These are phyloP conservation scores for Boletus speciosus DNA, from an alignment of 768 basidiomycete species.

Conservation along the genomic window DNA sequence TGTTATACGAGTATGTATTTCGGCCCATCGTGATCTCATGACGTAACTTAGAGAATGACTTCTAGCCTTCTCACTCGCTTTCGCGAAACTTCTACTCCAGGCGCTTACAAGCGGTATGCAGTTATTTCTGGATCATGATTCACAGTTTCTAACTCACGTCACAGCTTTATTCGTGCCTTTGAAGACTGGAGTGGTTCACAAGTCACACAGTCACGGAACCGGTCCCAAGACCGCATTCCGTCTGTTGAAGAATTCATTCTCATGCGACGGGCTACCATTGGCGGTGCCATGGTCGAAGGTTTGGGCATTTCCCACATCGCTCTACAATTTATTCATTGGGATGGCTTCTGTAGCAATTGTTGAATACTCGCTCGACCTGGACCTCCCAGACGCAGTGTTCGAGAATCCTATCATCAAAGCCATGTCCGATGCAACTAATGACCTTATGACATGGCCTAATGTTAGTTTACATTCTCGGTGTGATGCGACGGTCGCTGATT, in stretches of 20 bases:
- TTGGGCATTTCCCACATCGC: not conserved
- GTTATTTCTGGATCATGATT: not conserved
- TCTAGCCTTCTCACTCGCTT: conserved; percentile 33
- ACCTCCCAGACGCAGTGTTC: conserved; percentile 37
- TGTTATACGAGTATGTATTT: conserved; percentile 36
- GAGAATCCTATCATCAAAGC: conserved; percentile 31
- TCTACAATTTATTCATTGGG: not conserved
- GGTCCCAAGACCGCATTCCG: conserved; percentile 35
- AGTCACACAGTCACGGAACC: conserved; percentile 33
- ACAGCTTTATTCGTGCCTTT: conserved; percentile 35
- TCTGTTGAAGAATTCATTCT: conserved; percentile 38
- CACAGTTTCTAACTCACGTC: not conserved
- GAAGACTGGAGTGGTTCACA: conserved; percentile 36
- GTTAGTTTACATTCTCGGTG: conserved; percentile 22
- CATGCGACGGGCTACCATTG: conserved; percentile 37
- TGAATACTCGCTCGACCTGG: conserved; percentile 37
- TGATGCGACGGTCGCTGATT: conserved; percentile 10
- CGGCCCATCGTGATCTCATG: conserved; percentile 2
- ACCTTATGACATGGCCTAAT: conserved; percentile 43
- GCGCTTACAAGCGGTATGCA: conserved; percentile 33
- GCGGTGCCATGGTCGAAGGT: conserved; percentile 39
- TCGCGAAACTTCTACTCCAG: conserved; percentile 35
- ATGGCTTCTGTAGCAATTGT: conserved; percentile 28
- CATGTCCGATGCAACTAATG: conserved; percentile 40
- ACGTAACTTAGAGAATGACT: conserved; percentile 5